Evolutionary conservation across 176 grass and related monocot species (phyloP), one percentile per base, ranked within the genome.

Genomic region (Triticum aestivum): DNA sequence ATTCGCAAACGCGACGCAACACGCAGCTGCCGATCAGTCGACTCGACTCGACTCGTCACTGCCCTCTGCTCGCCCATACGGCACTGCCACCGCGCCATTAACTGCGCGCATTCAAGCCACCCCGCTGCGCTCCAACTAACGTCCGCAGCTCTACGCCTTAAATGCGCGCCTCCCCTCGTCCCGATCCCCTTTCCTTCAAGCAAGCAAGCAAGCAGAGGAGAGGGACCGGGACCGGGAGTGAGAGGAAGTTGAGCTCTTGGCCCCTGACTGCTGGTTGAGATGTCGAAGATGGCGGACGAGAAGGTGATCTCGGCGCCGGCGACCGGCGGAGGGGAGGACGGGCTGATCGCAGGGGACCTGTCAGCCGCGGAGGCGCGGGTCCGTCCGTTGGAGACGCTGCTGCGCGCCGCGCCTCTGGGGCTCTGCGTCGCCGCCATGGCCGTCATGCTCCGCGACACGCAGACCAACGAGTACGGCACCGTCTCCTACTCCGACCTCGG

Each of bases 401-500:
- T 99, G 23, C 92, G 97, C 21, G 87, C 93, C 62, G 89, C 79
- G 32, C 94, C 94, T 49, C 71, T 96, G 37, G 92, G 94, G 5
- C 89, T 99, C 23, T 99, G 92, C 84, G 78, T 94, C 20, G 94
- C 94, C 17, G 97, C 97, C 70, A 75, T 99, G 90, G 83, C 77
- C 38, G 44, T 99, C 82, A 99, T 94, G 97, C 84, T 99, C 74
- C 88, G 82, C 1, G 87, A 96, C 90, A 63, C 82, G 18, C 92
- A 96, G 90, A 83, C 33, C 80, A 94, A 94, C 85, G 97, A 99
- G 59, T 99, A 83, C 67, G 94, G 97, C 69, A 35, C 85, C 76
- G 80, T 99, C 65, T 89, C 92, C 71, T 99, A 96, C 92, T 91
- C 94, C 71, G 86, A 99, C 89, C 88, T 99, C 21, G 84, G 88